These are phyloP conservation scores for Calonectria crousiana DNA, from an alignment of 2,329 filamentous ascomycete species.

Conservation along the genomic window DNA sequence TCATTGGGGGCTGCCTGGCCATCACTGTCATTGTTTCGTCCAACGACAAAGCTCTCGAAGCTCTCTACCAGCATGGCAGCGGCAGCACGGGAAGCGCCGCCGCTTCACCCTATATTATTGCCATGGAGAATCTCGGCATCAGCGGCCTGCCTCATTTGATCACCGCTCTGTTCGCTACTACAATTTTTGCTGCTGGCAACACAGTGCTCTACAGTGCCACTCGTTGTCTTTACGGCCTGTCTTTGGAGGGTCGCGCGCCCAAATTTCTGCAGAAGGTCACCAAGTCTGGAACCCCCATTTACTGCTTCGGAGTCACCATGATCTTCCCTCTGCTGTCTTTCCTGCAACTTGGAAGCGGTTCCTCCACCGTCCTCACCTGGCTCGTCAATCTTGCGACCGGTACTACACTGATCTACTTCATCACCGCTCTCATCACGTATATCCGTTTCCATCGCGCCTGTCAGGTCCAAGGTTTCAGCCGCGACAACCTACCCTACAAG, in stretches of 20 bases:
- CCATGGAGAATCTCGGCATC: slow-evolving; percentile 68
- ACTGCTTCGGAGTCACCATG: slow-evolving; percentile 66
- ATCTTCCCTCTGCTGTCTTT: slow-evolving; percentile 66
- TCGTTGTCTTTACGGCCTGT: slow-evolving; percentile 63
- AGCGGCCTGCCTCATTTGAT: slow-evolving; percentile 66
- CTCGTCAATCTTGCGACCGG: slow-evolving; percentile 69
- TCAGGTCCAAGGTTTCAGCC: slow-evolving; percentile 64
- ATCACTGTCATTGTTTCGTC: slow-evolving; percentile 76
- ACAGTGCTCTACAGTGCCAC: slow-evolving; percentile 65
- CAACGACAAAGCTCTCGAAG: slow-evolving; percentile 68
- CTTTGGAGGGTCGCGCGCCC: slow-evolving; percentile 62
- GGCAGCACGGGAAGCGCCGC: slow-evolving; percentile 59
- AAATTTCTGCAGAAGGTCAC: slow-evolving; percentile 69
- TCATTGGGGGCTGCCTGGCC: slow-evolving; percentile 75
- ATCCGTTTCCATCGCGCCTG: slow-evolving; percentile 64
- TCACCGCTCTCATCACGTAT: slow-evolving; percentile 63
- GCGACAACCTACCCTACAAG: slow-evolving; percentile 66
- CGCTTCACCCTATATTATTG: slow-evolving; percentile 73
- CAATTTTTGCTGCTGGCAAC: slow-evolving; percentile 61
- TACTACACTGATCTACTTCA: slow-evolving; percentile 71
- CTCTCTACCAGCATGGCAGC: slow-evolving; percentile 57
- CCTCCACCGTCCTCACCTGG: slow-evolving; percentile 64
- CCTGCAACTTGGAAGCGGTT: slow-evolving; percentile 62
- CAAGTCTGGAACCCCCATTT: slow-evolving; percentile 71
- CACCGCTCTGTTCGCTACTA: slow-evolving; percentile 63